These are phyloP conservation scores for Sonneratia alba DNA, from an alignment of 345 rosid species.

Conservation along the genomic window DNA sequence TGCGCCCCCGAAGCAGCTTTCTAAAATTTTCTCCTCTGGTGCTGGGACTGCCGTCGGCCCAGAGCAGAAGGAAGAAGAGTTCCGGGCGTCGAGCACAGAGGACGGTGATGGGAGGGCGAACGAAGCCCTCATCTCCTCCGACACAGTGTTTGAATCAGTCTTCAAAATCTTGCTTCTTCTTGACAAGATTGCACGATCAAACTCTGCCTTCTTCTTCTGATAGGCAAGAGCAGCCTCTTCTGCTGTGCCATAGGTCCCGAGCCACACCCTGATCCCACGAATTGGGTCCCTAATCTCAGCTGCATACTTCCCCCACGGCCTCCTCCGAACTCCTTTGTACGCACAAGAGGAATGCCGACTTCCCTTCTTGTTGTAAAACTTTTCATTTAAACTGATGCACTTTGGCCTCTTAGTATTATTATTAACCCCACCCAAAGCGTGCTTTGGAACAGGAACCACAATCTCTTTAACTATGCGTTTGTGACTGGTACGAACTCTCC, in stretches of 20 bases:
- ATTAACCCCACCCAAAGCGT: neutral
- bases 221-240: conserved; percentile 46
- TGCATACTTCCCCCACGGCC: conserved; percentile 44
- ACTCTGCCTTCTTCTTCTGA: conserved; percentile 30
- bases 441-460: conserved; percentile 1
- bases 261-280: conserved; percentile 33
- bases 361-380: conserved; percentile 6
- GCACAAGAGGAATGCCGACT: conserved; percentile 6
- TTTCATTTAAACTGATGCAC: neutral
- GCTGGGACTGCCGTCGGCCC: neutral
- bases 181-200: conserved; percentile 12
- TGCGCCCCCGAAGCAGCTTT: neutral
- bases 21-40: neutral
- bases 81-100: conserved; percentile 34
- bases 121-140: conserved; percentile 3
- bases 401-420: conserved; percentile 1
- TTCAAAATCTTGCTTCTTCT: conserved; percentile 10
- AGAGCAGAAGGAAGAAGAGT: conserved; percentile 7
- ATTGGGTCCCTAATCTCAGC: conserved; percentile 49
- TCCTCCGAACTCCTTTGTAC: conserved; percentile 36
- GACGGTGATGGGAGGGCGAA: conserved; percentile 30
- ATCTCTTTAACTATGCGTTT: conserved; percentile 24
- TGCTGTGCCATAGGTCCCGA: conserved; percentile 39
- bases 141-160: neutral
- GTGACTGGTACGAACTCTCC: conserved; percentile 1